These are phyloP conservation scores for Gaultheria prostrata DNA, from an alignment of 148 eudicot genomes.

Conservation along the genomic window DNA sequence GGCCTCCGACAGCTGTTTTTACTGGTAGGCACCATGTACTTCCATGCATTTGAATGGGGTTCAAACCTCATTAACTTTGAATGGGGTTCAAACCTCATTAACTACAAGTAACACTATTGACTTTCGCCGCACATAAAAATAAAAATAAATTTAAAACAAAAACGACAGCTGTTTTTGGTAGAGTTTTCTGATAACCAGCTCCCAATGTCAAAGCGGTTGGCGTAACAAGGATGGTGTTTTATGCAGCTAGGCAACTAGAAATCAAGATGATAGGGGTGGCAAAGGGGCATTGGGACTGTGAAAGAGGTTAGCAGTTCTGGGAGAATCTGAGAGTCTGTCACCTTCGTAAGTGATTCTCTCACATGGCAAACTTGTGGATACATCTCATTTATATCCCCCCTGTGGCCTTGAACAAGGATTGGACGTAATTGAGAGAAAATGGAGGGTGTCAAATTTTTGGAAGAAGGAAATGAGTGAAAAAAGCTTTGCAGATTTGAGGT, in stretches of 20 bases:
- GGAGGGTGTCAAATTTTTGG: neutral
- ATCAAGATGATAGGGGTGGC: conserved; percentile 4
- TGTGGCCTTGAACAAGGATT: neutral
- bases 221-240: neutral
- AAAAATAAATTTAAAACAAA: too few species aligned
- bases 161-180: neutral
- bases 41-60: too few species aligned
- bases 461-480: neutral
- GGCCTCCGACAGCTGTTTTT: neutral
- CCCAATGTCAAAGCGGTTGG: neutral
- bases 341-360: neutral
- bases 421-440: neutral
- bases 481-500: neutral
- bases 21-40: too few species aligned
- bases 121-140: too few species aligned
- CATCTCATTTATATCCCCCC: neutral
- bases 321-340: neutral
- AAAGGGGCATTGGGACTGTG: neutral
- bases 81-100: too few species aligned
- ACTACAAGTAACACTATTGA: too few species aligned
- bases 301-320: neutral
- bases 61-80: too few species aligned
- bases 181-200: neutral
- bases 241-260: neutral
- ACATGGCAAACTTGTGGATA: neutral